Conservation (phyloP, 768 basidiomycete genomes). For the Mycena alexandri region DNA sequence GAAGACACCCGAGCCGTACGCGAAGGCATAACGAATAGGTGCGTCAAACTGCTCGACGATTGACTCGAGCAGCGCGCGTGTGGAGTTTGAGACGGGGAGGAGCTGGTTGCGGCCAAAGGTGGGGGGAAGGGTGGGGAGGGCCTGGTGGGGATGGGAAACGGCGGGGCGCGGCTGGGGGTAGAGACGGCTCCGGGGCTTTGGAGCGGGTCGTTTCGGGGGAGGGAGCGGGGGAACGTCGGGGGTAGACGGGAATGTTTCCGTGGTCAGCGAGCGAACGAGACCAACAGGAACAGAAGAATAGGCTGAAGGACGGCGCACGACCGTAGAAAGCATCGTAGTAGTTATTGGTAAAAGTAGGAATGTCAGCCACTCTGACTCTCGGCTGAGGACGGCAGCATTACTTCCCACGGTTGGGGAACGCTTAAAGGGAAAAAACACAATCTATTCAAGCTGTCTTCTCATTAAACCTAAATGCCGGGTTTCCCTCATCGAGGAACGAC, state of each 20-base stretch:
- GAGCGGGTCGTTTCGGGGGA: constrained; percentile 46
- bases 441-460: background rate
- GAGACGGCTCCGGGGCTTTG: constrained; percentile 53
- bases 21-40: constrained; percentile 96
- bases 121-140: constrained; percentile 71
- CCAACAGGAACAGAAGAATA: constrained; percentile 36
- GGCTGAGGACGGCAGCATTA: too few relatives aligned
- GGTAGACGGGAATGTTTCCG: constrained; percentile 54
- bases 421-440: too few relatives aligned
- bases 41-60: constrained; percentile 88
- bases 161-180: constrained; percentile 64
- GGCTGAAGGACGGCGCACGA: constrained; percentile 31
- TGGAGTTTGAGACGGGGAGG: constrained; percentile 82
- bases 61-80: constrained; percentile 81
- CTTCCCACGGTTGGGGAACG: too few relatives aligned
- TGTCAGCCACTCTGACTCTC: too few relatives aligned
- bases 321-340: constrained; percentile 40
- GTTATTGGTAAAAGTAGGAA: constrained; percentile 8
- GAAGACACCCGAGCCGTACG: constrained; percentile 97
- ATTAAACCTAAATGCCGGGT: background rate
- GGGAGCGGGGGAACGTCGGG: constrained; percentile 51
- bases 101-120: constrained; percentile 87
- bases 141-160: constrained; percentile 48
- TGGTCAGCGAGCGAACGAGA: constrained; percentile 57
- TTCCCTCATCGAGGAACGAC: constrained; percentile 4